Conservation (phyloP, 129 eudicot genomes). For the Kitagawia praeruptora region DNA sequence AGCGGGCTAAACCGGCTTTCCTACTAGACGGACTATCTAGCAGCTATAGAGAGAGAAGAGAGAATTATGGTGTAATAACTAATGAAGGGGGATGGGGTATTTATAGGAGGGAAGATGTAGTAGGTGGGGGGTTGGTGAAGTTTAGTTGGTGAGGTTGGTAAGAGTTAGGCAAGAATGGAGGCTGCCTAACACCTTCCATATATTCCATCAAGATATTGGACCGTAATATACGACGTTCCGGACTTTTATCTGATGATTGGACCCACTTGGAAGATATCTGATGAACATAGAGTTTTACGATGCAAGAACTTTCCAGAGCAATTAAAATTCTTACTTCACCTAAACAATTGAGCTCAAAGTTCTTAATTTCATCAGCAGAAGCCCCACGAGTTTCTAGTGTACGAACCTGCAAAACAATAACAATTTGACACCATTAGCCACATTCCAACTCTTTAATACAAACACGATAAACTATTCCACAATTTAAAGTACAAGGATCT, state of each 20-base stretch:
- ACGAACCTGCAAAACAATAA: conserved; percentile 54
- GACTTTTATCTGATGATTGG: conserved; percentile 37
- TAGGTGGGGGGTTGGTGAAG: too few species aligned
- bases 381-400: conserved; percentile 48
- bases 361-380: conserved; percentile 51
- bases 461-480: background rate
- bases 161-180: too few species aligned
- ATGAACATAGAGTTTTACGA: conserved; percentile 77
- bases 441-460: background rate
- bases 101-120: too few species aligned
- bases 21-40: too few species aligned
- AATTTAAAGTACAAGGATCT: background rate
- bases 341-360: conserved; percentile 65
- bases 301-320: conserved; percentile 67
- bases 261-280: conserved; percentile 70
- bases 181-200: too few species aligned
- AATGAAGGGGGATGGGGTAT: too few species aligned
- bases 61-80: too few species aligned
- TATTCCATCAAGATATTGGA: conserved; percentile 84
- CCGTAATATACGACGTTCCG: conserved; percentile 50
- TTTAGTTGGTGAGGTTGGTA: too few species aligned
- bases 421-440: background rate
- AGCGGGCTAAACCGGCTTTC: too few species aligned
- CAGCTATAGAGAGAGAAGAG: too few species aligned
- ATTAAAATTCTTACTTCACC: conserved; percentile 83